Evolutionary conservation across 2,329 filamentous ascomycete genomes (phyloP).

Genomic region (Zasmidium angulare): DNA sequence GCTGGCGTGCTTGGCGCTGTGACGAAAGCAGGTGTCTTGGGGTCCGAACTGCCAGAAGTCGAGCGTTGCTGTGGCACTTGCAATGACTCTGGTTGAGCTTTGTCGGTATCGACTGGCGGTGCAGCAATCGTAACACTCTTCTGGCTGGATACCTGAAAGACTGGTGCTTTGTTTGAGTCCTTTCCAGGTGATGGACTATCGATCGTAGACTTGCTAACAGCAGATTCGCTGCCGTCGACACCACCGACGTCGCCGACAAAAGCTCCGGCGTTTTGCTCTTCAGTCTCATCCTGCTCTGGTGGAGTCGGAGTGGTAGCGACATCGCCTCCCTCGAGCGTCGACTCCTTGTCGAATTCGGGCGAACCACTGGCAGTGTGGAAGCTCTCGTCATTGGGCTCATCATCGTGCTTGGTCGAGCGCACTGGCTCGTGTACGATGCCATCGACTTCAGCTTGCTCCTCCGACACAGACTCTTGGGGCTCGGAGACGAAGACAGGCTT

Average conservation of each 20-base stretch:
- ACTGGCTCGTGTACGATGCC: neutral
- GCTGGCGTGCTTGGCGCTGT: constrained; percentile 28
- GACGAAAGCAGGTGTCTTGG: constrained; percentile 17
- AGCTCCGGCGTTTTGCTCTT: neutral
- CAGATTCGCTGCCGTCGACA: neutral
- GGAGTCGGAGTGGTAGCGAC: neutral
- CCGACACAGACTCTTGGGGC: neutral
- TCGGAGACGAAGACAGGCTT: neutral
- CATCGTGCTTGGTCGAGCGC: constrained; percentile 12
- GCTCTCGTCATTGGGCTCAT: constrained; percentile 32
- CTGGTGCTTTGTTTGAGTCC: constrained; percentile 13
- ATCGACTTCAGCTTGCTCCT: constrained; percentile 5
- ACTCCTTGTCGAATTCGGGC: constrained; percentile 8
- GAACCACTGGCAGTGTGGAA: constrained; percentile 34
- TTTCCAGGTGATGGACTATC: neutral
- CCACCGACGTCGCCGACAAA: neutral
- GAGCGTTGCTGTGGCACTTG: constrained; percentile 11
- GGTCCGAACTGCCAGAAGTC: constrained; percentile 17
- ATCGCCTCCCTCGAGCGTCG: neutral
- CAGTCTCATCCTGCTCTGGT: neutral
- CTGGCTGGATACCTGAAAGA: constrained; percentile 9
- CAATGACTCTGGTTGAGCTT: neutral
- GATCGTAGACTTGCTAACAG: neutral
- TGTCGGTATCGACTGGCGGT: constrained; percentile 5
- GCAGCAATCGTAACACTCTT: constrained; percentile 13